Conservation (phyloP, 495 filamentous ascomycete genomes). For the Penicillium flavigenum region DNA sequence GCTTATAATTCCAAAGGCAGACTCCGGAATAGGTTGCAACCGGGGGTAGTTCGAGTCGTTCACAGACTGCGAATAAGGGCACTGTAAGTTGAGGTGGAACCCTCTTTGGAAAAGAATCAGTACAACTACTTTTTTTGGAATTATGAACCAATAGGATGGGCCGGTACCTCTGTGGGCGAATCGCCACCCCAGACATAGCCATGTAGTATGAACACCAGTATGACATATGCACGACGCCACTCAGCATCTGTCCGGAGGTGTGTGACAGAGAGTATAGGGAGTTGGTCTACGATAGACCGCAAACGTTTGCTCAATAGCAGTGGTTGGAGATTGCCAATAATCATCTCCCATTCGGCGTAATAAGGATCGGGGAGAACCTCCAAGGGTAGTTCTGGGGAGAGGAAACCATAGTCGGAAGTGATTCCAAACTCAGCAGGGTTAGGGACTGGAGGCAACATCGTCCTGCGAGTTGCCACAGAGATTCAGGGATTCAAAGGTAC, state of each 20-base stretch:
- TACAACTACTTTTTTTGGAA: not conserved
- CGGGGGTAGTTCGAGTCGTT: conserved; percentile 80
- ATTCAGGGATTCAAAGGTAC: conserved; percentile 10
- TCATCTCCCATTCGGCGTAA: conserved; percentile 89
- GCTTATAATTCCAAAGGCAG: conserved; percentile 94
- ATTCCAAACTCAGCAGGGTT: conserved; percentile 80
- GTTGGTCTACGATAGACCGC: conserved; percentile 67
- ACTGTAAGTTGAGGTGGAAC: conserved; percentile 82
- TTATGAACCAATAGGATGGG: not conserved
- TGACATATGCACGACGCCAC: conserved; percentile 87
- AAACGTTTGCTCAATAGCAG: conserved; percentile 81
- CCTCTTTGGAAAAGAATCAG: conserved; percentile 51
- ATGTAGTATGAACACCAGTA: conserved; percentile 86
- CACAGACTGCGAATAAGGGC: conserved; percentile 75
- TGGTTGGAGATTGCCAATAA: conserved; percentile 79
- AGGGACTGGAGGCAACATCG: conserved; percentile 85
- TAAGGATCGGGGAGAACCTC: conserved; percentile 79
- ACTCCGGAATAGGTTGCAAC: conserved; percentile 94
- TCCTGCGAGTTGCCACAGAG: not conserved
- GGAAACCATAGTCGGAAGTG: conserved; percentile 82
- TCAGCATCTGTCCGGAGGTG: conserved; percentile 78
- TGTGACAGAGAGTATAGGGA: conserved; percentile 79
- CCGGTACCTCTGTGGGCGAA: conserved; percentile 66
- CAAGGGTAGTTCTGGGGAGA: conserved; percentile 78
- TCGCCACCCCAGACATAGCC: conserved; percentile 95